These are phyloP conservation scores for Mycena rosella DNA, from an alignment of 768 basidiomycete species.

Conservation along the genomic window DNA sequence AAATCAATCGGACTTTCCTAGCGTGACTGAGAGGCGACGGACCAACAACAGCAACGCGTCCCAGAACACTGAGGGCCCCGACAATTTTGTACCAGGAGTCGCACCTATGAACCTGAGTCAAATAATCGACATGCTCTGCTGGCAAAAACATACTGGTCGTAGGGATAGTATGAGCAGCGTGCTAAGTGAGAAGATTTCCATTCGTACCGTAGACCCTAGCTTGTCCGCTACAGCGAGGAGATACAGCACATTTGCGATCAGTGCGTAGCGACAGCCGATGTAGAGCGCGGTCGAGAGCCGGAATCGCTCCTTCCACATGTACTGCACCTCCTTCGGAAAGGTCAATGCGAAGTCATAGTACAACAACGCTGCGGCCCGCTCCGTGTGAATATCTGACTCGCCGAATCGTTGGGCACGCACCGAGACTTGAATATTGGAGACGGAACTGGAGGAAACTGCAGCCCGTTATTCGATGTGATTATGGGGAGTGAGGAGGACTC, in stretches of 20 bases:
- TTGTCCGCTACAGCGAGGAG: constrained; percentile 43
- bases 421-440: constrained; percentile 41
- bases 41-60: constrained; percentile 27
- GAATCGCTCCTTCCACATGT: constrained; percentile 47
- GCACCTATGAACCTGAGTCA: constrained; percentile 4
- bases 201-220: constrained; percentile 39
- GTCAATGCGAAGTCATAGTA: constrained; percentile 52
- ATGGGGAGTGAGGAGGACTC: not conserved
- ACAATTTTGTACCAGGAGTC: constrained; percentile 27
- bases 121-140: not conserved
- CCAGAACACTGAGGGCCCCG: constrained; percentile 19
- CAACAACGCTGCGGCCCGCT: constrained; percentile 38
- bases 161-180: not conserved
- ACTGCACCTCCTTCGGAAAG: constrained; percentile 46
- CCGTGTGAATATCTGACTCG: not conserved
- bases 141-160: not conserved
- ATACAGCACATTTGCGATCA: constrained; percentile 49
- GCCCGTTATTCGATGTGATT: not conserved
- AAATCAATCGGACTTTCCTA: not conserved
- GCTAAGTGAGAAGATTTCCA: not conserved
- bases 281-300: constrained; percentile 48
- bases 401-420: constrained; percentile 12
- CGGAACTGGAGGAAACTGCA: constrained; percentile 37
- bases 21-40: not conserved
- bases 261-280: constrained; percentile 50